Base-by-base conservation (phyloP, 495 filamentous ascomycete genomes). In the Darksidea phi region DNA sequence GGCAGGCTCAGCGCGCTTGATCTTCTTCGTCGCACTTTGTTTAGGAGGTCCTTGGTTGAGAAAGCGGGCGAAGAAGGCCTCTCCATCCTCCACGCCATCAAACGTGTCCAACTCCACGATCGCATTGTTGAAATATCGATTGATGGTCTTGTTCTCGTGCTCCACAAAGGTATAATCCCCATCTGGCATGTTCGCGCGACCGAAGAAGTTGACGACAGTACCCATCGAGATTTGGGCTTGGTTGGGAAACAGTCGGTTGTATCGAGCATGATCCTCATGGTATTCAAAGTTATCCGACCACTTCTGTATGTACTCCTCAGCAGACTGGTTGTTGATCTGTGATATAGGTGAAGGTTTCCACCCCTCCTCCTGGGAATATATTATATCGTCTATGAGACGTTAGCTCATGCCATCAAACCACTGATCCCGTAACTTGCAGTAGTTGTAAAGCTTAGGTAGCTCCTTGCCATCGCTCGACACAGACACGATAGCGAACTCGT, bases 191-290 rank as follows among this genome's bases (percentile, higher is more conserved):
- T 18, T 12, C 10, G 17, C 45, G 8, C 47, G 38, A 11, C 53
- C 45, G 8, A 48, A 59, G 36, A 46, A n/a, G 38, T 50, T 57
- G 10, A 57, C n/a, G 8, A 13, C 18, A 15, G 25, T 32, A 10
- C 26, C 36, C 23, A 36, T 36, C 6, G 60, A 41, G 11, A 37
- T 49, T 37, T 45, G 12, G 53, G 71, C 73, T 65, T 71, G 63
- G 67, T 70, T 59, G 69, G 69, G 50, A 58, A 81, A 81, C 67
- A 79, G 72, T 4, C 72, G 71, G 57, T 81, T 81, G 58, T 78
- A 81, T 1, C 73, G 75, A n/a, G 77, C 75, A 56, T 81, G 77
- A 24, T 68, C 71, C 56, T 81, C 78, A 48, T 76, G 75, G 55
- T 71, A 71, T 11, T 57, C 49, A n/a, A 69, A 70, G 25, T 61